Evolutionary conservation across 2,329 filamentous ascomycete species (phyloP).

Genomic region (Dothideomycetidae sp.): DNA sequence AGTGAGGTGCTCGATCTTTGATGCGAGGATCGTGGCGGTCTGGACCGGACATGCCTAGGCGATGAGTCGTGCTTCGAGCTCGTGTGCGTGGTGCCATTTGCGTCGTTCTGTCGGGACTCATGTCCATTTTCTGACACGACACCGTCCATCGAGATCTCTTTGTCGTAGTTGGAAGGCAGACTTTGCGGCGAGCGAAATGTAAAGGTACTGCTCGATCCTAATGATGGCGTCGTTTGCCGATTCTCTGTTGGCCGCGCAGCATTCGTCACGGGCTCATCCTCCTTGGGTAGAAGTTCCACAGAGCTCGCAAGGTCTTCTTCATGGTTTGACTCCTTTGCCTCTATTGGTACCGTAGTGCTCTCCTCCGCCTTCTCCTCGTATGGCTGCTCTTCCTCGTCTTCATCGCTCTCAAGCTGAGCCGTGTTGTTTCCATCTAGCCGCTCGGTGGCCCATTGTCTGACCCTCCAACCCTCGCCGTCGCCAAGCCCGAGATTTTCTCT

Average conservation of each 20-base stretch:
- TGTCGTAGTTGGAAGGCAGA: conserved; percentile 37
- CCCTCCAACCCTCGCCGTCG: conserved; percentile 61
- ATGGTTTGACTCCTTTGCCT: conserved; percentile 20
- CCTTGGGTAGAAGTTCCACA: neutral
- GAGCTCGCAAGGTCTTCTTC: conserved; percentile 15
- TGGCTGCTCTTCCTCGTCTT: conserved; percentile 34
- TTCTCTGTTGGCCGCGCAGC: conserved; percentile 11
- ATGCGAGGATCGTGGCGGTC: conserved; percentile 1
- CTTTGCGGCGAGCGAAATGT: conserved; percentile 53
- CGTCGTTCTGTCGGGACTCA: conserved; percentile 7
- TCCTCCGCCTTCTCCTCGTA: conserved; percentile 42
- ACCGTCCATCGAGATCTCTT: conserved; percentile 39
- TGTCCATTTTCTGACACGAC: conserved; percentile 12
- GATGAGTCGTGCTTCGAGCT: conserved; percentile 14
- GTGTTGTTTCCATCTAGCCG: conserved; percentile 48
- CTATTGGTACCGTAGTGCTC: conserved; percentile 17
- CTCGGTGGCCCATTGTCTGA: conserved; percentile 55
- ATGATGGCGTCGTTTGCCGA: conserved; percentile 7
- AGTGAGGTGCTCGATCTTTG: conserved; percentile 14
- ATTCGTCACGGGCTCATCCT: conserved; percentile 1
- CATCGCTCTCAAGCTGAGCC: conserved; percentile 48
- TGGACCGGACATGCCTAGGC: conserved; percentile 18
- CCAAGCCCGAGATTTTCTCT: conserved; percentile 62
- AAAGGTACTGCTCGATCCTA: conserved; percentile 46
- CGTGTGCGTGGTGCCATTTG: conserved; percentile 29